A percentile compares a stretch with the other conserved stretches of the same genome.
phyloP scores from a whole-genome alignment of 2,329 filamentous ascomycete genomes.

The Colletotrichum ledebouriae region DNA sequence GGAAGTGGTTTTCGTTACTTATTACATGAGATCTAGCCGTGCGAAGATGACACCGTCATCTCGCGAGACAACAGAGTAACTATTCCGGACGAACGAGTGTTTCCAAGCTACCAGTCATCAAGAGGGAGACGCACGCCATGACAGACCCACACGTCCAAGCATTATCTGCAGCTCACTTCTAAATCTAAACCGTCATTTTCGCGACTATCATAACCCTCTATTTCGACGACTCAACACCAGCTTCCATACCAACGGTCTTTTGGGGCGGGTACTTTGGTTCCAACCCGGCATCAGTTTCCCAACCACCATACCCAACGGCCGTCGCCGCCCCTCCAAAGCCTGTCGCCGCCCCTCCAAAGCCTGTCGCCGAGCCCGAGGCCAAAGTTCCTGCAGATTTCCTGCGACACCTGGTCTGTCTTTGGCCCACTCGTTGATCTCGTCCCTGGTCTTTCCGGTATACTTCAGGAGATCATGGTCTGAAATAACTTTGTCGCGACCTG shows the following conservation, averaged over 20 bases:
- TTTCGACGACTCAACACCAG: slow-evolving; percentile 11
- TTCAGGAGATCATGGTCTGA: slow-evolving; percentile 57
- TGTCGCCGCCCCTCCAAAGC: slow-evolving; percentile 49
- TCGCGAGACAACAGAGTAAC: slow-evolving; percentile 13
- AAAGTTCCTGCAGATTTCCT: slow-evolving; percentile 54
- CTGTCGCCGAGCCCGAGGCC: slow-evolving; percentile 48
- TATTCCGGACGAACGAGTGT: slow-evolving; percentile 26
- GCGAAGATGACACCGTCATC: not conserved
- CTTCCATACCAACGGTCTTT: slow-evolving; percentile 20
- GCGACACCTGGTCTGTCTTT: slow-evolving; percentile 55
- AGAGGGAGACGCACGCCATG: not conserved
- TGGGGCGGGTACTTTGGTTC: slow-evolving; percentile 54
- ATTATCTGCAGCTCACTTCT: not conserved
- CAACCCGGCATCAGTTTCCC: slow-evolving; percentile 50
- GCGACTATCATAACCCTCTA: not conserved
- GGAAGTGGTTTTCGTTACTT: not conserved
- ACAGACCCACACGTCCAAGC: slow-evolving; percentile 9
- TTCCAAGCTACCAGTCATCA: slow-evolving; percentile 5
- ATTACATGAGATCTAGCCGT: not conserved
- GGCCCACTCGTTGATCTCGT: slow-evolving; percentile 53
- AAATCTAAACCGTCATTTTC: slow-evolving; percentile 18
- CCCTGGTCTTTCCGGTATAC: slow-evolving; percentile 56
- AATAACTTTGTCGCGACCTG: slow-evolving; percentile 46
- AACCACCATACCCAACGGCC: slow-evolving; percentile 52
- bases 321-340: slow-evolving; percentile 50